phyloP scores from a whole-genome alignment of 1,284 basidiomycete genomes.

The Ustilago curta region DNA sequence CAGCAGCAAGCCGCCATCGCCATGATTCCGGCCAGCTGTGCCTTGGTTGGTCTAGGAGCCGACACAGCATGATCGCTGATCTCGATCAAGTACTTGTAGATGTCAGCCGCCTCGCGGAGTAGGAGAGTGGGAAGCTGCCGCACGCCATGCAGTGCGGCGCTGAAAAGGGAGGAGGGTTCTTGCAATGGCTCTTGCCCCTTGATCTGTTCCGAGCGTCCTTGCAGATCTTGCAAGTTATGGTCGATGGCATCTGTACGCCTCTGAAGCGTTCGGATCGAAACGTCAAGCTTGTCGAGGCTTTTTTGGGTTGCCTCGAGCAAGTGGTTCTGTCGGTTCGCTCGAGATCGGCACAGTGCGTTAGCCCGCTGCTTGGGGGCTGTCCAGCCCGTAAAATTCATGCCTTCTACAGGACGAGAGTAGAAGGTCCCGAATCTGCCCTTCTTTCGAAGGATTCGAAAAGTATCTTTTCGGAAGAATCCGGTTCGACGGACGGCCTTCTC shows the following conservation, averaged over 20 bases:
- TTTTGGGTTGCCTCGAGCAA: not conserved
- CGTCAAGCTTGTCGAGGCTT: not conserved
- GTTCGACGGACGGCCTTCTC: not conserved
- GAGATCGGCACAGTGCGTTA: not conserved
- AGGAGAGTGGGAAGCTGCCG: not conserved
- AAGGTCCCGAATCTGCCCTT: no score
- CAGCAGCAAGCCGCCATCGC: not conserved
- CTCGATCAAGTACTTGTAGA: not conserved
- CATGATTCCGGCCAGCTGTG: not conserved
- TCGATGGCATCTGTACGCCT: slow-evolving; percentile 2
- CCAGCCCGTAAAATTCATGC: not conserved
- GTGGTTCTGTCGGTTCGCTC: not conserved
- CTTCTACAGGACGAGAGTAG: no score
- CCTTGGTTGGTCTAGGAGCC: not conserved
- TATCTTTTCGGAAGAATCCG: no score
- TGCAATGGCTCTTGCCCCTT: not conserved
- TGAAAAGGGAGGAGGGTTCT: not conserved
- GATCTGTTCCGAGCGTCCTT: not conserved
- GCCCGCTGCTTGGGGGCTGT: not conserved
- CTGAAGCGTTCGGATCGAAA: not conserved
- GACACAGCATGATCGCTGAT: slow-evolving; percentile 4
- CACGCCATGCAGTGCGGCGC: not conserved
- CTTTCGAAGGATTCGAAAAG: not conserved
- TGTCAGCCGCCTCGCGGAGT: not conserved
- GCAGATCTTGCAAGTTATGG: not conserved